Base-by-base conservation (phyloP, 352 stramenopile species). In the Phytophthora pinifolia region DNA sequence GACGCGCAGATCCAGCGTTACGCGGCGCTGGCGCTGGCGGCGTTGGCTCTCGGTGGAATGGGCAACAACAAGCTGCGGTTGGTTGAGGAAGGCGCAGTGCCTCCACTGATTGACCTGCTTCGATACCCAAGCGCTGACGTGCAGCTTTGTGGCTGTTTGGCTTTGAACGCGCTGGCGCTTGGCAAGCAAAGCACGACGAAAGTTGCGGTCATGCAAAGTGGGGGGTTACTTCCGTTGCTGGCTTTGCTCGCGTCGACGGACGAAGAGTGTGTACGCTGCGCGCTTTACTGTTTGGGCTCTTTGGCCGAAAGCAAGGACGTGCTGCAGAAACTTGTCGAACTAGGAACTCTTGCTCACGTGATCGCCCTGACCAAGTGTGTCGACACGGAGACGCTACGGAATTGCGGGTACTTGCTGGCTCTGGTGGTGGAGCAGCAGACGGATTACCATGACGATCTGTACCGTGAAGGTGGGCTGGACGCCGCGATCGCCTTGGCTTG, bases 1-100 rank as follows among this genome's bases (percentile, higher is more conserved):
- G 94, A 99, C 54, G 75, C 94, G 9, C 90, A 98, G 65, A 97
- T 99, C 54, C 94, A 99, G 72, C 80, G 94, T 3, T 98, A 97
- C 47, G 94, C 96, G 12, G 86, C 92, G 6, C 74, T 98, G 43
- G 83, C 94, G 13, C 66, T 98, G 7, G 94, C 95, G 13, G 95
- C 86, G 18, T 66, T 99, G 18, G 89, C 86, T 1, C 70, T 99
- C 1, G 96, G 95, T 22, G 92, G 91, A 54, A 86, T 97, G 54
- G 82, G 83, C n/a, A 83, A 84, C 50, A 97, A 97, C 72, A 98
- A 98, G 70, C 57, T 96, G 8, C 78, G 90, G 17, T 72, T 98
- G 58, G 77, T 98, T 6, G 84, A 98, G 51, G 83, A 97, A 54
- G 96, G 96, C 8, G 94, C 92, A 3, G 76, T 98, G 29, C 80